These are phyloP conservation scores for Trifolium dubium DNA, from an alignment of 306 rosid species.

Conservation along the genomic window DNA sequence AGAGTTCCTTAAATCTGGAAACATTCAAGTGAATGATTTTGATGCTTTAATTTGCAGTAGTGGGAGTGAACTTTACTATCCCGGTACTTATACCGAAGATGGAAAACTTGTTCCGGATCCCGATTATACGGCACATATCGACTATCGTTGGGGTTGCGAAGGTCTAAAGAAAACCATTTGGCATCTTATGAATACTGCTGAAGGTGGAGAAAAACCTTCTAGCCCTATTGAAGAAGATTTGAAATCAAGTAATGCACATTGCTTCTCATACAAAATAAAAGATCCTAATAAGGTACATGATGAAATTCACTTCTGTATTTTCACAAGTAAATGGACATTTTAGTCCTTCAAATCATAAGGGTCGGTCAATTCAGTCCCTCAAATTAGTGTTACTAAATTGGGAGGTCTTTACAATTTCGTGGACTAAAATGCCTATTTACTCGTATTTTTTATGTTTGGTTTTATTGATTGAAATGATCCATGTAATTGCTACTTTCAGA, in stretches of 20 bases:
- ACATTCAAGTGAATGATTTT: slow-evolving; percentile 40
- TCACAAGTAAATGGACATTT: not conserved
- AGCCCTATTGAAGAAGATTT: slow-evolving; percentile 38
- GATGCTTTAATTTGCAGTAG: slow-evolving; percentile 49
- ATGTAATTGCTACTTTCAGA: slow-evolving; percentile 28
- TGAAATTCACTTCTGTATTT: slow-evolving; percentile 16
- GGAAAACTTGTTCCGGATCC: slow-evolving; percentile 45
- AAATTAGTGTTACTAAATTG: not conserved
- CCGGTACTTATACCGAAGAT: slow-evolving; percentile 32
- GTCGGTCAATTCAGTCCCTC: not conserved
- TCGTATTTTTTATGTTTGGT: not conserved
- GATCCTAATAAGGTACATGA: slow-evolving; percentile 38
- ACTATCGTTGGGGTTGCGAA: slow-evolving; percentile 45
- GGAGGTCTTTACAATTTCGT: not conserved
- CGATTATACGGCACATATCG: slow-evolving; percentile 40
- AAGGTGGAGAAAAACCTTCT: slow-evolving; percentile 30
- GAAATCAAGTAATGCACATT: slow-evolving; percentile 47
- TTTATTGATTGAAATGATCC: slow-evolving; percentile 16
- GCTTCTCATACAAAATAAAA: slow-evolving; percentile 44
- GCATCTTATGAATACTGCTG: slow-evolving; percentile 37
- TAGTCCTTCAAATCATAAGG: not conserved
- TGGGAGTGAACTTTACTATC: slow-evolving; percentile 50
- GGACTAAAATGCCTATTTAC: not conserved
- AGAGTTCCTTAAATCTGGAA: slow-evolving; percentile 39
- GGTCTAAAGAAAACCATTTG: slow-evolving; percentile 46